Conservation (phyloP, 2,329 filamentous ascomycete genomes). For the Escovopsis sp. region DNA sequence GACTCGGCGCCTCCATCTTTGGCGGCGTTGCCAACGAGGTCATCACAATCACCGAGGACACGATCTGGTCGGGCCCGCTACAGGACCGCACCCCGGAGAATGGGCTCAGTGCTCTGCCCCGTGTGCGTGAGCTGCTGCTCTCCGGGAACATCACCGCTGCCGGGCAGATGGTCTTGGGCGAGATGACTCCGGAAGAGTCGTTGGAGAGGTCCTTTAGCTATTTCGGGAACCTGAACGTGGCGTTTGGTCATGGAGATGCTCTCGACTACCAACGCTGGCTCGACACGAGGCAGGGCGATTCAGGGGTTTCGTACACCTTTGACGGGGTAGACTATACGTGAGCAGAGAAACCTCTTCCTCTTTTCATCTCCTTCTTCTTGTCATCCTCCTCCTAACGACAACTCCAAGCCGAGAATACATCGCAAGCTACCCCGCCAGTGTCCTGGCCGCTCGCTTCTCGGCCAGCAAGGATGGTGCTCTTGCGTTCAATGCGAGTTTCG, state of each 20-base stretch:
- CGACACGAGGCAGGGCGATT: conserved; percentile 20
- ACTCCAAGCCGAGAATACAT: conserved; percentile 19
- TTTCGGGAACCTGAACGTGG: conserved; percentile 16
- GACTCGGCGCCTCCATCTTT: conserved; percentile 23
- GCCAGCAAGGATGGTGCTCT: conserved; percentile 8
- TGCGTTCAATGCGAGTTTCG: conserved; percentile 8
- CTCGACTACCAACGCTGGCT: conserved; percentile 23
- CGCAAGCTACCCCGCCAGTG: conserved; percentile 23
- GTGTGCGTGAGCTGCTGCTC: conserved; percentile 21
- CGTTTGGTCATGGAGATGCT: conserved; percentile 17
- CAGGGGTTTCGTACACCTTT: conserved; percentile 20
- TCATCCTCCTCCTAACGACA: neutral
- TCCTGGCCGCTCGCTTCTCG: conserved; percentile 18
- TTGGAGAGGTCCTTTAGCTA: conserved; percentile 4
- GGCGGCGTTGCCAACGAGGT: conserved; percentile 22
- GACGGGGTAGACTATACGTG: conserved; percentile 14
- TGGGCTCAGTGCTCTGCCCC: conserved; percentile 17
- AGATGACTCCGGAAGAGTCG: neutral
- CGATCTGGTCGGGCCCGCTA: conserved; percentile 25
- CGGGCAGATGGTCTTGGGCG: conserved; percentile 15
- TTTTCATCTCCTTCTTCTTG: too few relatives aligned
- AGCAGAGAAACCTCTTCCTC: neutral
- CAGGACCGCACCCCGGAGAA: conserved; percentile 21
- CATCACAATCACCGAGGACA: conserved; percentile 29
- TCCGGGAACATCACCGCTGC: conserved; percentile 22